phyloP scores from a whole-genome alignment of 805 yeast genomes.

The Sungouiozyma intestinalis region DNA sequence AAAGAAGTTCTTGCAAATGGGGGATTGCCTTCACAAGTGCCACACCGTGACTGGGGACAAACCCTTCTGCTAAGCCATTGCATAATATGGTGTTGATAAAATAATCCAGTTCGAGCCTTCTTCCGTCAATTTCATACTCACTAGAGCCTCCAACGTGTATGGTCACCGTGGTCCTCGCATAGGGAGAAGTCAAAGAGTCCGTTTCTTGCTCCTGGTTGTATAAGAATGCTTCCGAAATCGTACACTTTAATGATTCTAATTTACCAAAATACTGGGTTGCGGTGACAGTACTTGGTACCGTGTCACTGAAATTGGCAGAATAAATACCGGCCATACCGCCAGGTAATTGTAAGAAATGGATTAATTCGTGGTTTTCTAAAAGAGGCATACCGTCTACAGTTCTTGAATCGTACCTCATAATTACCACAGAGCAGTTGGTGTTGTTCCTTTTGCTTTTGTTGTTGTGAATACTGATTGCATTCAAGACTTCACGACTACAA shows the following conservation, averaged over 20 bases:
- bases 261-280: slow-evolving; percentile 21
- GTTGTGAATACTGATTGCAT: slow-evolving; percentile 23
- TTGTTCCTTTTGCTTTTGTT: slow-evolving; percentile 22
- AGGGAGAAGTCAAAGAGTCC: slow-evolving; percentile 3
- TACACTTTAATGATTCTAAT: slow-evolving; percentile 23
- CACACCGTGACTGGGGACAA: slow-evolving; percentile 19
- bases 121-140: slow-evolving; percentile 23
- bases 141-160: slow-evolving; percentile 24
- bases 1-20: background rate
- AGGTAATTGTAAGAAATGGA: slow-evolving; percentile 22
- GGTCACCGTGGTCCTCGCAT: slow-evolving; percentile 21
- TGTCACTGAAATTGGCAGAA: slow-evolving; percentile 20
- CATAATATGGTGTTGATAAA: slow-evolving; percentile 20
- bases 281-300: slow-evolving; percentile 24
- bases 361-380: slow-evolving; percentile 19
- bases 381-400: slow-evolving; percentile 10
- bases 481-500: slow-evolving; percentile 22
- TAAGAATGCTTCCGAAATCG: slow-evolving; percentile 24
- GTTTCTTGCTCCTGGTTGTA: slow-evolving; percentile 12
- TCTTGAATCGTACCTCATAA: slow-evolving; percentile 15
- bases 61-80: slow-evolving; percentile 21
- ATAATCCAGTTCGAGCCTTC: slow-evolving; percentile 19
- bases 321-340: slow-evolving; percentile 19
- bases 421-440: slow-evolving; percentile 10
- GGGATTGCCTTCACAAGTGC: slow-evolving; percentile 17